Conservation (phyloP, 2,329 filamentous ascomycete genomes). For the Sarocladium strictum region DNA sequence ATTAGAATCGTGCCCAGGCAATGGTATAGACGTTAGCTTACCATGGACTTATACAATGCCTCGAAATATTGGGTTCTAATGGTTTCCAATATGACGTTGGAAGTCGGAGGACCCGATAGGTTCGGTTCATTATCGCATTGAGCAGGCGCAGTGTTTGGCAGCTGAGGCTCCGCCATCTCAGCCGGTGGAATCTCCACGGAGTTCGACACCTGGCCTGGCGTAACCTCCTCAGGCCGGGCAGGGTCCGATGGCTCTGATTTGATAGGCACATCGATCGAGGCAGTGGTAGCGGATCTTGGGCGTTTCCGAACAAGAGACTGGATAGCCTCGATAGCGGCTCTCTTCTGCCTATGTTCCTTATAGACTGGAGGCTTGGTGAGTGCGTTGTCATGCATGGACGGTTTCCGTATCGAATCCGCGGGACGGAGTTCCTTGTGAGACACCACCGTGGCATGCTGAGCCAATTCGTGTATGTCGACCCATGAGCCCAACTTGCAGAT, state of each 20-base stretch:
- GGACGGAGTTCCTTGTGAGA: constrained; percentile 24
- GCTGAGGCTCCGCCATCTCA: constrained; percentile 11
- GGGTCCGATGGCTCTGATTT: constrained; percentile 14
- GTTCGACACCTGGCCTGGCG: constrained; percentile 16
- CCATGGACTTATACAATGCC: constrained; percentile 58
- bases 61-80: constrained; percentile 55
- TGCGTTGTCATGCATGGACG: constrained; percentile 16
- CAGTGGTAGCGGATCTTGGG: not conserved
- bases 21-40: constrained; percentile 22
- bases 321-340: constrained; percentile 56
- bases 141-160: not conserved
- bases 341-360: constrained; percentile 47
- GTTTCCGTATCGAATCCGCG: constrained; percentile 11
- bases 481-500: constrained; percentile 63
- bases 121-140: constrained; percentile 4
- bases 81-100: constrained; percentile 46
- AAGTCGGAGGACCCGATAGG: constrained; percentile 10
- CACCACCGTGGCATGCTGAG: constrained; percentile 37
- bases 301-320: constrained; percentile 55
- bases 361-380: constrained; percentile 40
- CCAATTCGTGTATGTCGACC: constrained; percentile 54
- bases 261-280: not conserved
- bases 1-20: not conserved
- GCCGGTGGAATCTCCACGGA: not conserved
- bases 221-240: not conserved